Evolutionary conservation across 495 filamentous ascomycete species (phyloP).

Genomic region (Trichoderma asperelloides): DNA sequence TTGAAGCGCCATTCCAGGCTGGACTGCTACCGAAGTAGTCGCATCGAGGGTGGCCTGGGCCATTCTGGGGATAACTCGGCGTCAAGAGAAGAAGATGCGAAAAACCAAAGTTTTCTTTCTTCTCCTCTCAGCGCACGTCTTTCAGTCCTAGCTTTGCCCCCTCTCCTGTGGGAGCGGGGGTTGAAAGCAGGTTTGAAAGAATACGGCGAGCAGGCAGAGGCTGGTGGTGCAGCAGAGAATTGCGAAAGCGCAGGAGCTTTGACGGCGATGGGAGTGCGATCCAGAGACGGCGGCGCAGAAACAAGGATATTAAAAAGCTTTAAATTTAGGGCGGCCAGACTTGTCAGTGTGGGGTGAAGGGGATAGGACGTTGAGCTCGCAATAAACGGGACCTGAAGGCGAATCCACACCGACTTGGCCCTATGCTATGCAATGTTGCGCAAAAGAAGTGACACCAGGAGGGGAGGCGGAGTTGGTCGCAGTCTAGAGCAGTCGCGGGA

Average conservation of each 20-base stretch:
- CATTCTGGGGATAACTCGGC: background rate
- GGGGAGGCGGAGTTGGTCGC: background rate
- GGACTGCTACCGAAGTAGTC: background rate
- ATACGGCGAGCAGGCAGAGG: background rate
- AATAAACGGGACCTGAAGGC: background rate
- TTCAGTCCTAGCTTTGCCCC: constrained; percentile 8
- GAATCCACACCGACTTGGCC: background rate
- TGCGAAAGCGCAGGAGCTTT: background rate
- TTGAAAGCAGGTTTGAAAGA: constrained; percentile 6
- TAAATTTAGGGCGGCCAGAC: background rate
- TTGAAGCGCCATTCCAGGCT: background rate
- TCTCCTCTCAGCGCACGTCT: background rate
- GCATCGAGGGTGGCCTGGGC: background rate
- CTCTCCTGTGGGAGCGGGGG: constrained; percentile 6
- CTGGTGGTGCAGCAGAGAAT: background rate
- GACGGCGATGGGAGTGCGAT: background rate
- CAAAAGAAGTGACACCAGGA: background rate
- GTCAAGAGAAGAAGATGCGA: background rate
- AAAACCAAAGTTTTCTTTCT: background rate
- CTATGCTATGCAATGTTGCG: background rate
- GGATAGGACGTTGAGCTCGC: background rate
- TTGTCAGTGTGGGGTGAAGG: background rate
- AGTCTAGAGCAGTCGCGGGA: constrained; percentile 5
- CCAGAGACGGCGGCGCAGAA: background rate
- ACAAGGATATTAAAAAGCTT: background rate